Evolutionary conservation across 2,329 filamentous ascomycete species (phyloP), one percentile per base, ranked within the genome.

Genomic region (Neonectria magnoliae): DNA sequence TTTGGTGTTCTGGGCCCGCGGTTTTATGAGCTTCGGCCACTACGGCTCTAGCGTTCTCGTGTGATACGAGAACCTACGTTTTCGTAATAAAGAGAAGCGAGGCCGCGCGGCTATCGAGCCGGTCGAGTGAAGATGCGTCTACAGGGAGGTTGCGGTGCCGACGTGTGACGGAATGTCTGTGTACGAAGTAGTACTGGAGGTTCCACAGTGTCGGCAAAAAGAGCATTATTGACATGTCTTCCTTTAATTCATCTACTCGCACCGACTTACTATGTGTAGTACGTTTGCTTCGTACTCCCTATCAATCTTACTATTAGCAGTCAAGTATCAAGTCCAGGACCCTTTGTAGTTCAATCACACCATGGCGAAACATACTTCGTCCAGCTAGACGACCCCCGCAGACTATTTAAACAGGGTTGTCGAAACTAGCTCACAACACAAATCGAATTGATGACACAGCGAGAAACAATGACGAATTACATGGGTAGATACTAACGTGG

Each of bases 1-100:
- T 63, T 58, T 58, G 60, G 45, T 22, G 33, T 22, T 33, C 53
- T 42, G 60, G 60, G 60, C 41, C 54, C 51, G 22, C 10, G 13
- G 14, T 29, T 27, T 47, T 31, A 57, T 47, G 36, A 38, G 38
- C 53, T 47, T 29, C 47, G 44, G 59, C 33, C 44, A 29, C 52
- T 31, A 33, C 42, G 27, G 47, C 27, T 22, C 52, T 56, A 57
- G 60, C 60, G 41, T 53, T 41, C 11, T 47, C 25, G 14, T 51
- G 29, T 51, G 53, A 62, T 62, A 53, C 38, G 53, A 29, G 36
- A 29, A 18, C 27, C 27, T 27, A 53, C 59, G 53, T 57, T 62
- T 51, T 36, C 20, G 36, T 9, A 57, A 48, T 11, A 38, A 41
- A 16, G 18, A 45, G 52, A 57, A 33, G 42, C 25, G 29, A 38